Evolutionary conservation across 345 rosid genomes (phyloP), one percentile per base, ranked within the genome.

Genomic region (sweet orange (Citrus sinensis)): DNA sequence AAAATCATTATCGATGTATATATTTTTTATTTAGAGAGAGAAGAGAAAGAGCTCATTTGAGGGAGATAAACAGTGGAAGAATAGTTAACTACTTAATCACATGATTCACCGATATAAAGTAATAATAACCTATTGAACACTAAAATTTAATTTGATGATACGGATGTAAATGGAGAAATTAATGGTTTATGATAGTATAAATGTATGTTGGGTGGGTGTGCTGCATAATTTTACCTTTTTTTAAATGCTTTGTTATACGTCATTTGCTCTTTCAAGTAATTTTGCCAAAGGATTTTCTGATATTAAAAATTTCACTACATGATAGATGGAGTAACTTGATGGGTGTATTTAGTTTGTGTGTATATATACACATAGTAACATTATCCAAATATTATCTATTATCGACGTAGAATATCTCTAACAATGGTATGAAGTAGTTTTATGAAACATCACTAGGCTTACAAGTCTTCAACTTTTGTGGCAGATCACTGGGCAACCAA

Each of bases 401-500:
- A 22, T 54, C 22, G 5, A 22, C 32, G 2, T 40, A 16, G 9
- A 39, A 40, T n/a, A n/a, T n/a, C 13, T 66, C 17, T 39, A 68
- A 68, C 49, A 68, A 39, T 39, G 35, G 37, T 70, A 32, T 74
- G 22, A 11, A 29, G n/a, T 27, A n/a, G 20, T 54, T 65, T 59
- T 40, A 35, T 72, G 10, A 63, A 56, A 27, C 16, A 35, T 27
- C 56, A 37, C 73, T 73, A 68, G 27, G 46, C 63, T 71, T 60
- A 71, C 49, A 42, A 42, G 69, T 51, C 32, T 42, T 79, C 71
- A 61, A 39, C 56, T 86, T 78, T 59, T 32, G 49, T 87, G 80
- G 73, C 90, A 95, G 98, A 95, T 95, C 78, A 95, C 98, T 40
- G 98, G 98, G 76, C 98, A 95, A 82, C 98, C 98, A 71, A 95